Evolutionary conservation across 805 yeast species (phyloP).

Genomic region (Metschnikowia cubensis): DNA sequence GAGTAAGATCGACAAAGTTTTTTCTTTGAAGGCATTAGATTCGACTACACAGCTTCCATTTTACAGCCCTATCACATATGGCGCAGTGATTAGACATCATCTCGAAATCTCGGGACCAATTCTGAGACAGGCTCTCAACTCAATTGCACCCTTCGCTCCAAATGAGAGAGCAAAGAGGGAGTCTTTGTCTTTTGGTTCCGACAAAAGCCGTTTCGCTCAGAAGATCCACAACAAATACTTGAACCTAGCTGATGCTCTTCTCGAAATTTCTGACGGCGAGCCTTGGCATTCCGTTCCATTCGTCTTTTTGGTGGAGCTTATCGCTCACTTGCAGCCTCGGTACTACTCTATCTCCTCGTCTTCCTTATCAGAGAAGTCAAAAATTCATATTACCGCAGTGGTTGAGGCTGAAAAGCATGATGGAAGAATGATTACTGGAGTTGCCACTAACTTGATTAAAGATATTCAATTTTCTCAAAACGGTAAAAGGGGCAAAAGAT

Average conservation of each 20-base stretch:
- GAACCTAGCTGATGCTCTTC: constrained; percentile 74
- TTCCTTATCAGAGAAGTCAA: constrained; percentile 67
- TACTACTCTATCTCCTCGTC: constrained; percentile 96
- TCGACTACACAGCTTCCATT: constrained; percentile 59
- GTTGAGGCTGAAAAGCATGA: constrained; percentile 60
- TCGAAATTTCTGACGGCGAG: constrained; percentile 53
- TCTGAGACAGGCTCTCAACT: constrained; percentile 78
- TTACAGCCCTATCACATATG: constrained; percentile 85
- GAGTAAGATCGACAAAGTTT: constrained; percentile 49
- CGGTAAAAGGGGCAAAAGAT: constrained; percentile 33
- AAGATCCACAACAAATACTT: constrained; percentile 58
- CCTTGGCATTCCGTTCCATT: constrained; percentile 82
- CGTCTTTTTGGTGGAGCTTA: constrained; percentile 74
- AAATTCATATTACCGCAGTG: constrained; percentile 83
- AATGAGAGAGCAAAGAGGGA: constrained; percentile 48
- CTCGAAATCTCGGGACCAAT: constrained; percentile 90
- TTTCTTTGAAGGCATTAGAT: constrained; percentile 67
- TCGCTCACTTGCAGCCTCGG: constrained; percentile 85
- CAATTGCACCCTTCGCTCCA: constrained; percentile 82
- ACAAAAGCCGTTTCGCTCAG: constrained; percentile 64
- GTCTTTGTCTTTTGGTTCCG: constrained; percentile 54
- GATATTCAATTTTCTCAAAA: constrained; percentile 62
- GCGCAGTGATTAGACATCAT: constrained; percentile 77
- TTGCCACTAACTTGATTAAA: constrained; percentile 82
- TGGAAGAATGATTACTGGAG: constrained; percentile 61